phyloP scores from a whole-genome alignment of 1,284 basidiomycete genomes.

The Prillingera fragicola region DNA sequence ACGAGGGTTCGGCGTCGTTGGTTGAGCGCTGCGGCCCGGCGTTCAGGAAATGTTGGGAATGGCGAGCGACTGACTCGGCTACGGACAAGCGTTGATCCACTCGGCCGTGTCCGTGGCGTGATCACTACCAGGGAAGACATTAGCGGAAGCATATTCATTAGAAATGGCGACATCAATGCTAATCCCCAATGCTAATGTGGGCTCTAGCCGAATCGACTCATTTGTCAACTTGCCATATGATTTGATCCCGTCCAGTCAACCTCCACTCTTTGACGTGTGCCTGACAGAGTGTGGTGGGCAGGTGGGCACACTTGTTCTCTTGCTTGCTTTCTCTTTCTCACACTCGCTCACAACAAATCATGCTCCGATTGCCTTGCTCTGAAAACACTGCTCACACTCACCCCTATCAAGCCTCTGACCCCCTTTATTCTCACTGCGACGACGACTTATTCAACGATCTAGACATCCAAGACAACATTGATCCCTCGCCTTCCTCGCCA shows the following conservation, averaged over 20 bases:
- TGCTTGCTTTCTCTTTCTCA: not conserved
- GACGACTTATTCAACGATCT: not conserved
- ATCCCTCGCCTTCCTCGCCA: not conserved
- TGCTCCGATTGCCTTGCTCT: not conserved
- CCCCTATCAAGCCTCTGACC: no score
- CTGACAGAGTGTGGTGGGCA: no score
- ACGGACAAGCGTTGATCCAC: not conserved
- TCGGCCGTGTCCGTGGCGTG: not conserved
- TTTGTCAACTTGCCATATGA: no score
- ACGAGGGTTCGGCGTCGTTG: no score
- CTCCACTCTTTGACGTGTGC: no score
- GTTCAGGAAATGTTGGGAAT: no score
- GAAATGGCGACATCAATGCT: not conserved
- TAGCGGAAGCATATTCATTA: not conserved
- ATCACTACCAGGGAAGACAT: not conserved
- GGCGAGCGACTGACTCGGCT: not conserved
- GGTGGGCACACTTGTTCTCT: not conserved
- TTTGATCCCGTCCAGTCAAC: no score
- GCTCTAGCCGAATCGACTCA: no score
- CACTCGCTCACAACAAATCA: not conserved
- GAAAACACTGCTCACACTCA: no score
- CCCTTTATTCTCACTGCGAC: no score
- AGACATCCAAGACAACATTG: not conserved
- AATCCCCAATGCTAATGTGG: no score
- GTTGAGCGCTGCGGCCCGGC: no score